These are phyloP conservation scores for Melanomma pulvis-pyrius DNA, from an alignment of 495 filamentous ascomycete species.

Conservation along the genomic window DNA sequence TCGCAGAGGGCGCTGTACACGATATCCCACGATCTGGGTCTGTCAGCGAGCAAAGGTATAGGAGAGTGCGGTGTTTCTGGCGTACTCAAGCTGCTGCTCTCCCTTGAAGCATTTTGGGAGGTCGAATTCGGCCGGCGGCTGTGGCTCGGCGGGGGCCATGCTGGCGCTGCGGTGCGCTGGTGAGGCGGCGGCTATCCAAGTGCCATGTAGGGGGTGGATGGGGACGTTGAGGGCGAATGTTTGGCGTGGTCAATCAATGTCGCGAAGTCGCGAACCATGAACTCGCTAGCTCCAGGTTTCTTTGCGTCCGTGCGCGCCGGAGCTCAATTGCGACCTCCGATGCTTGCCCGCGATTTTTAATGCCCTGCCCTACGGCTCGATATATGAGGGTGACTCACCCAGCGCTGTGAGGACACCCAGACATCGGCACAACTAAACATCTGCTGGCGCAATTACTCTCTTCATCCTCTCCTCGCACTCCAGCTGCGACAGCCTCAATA, in stretches of 20 bases:
- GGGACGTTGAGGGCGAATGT: background rate
- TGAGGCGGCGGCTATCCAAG: background rate
- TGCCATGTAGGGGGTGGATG: constrained; percentile 22
- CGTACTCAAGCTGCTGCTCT: constrained; percentile 35
- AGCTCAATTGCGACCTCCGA: background rate
- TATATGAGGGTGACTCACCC: constrained; percentile 6
- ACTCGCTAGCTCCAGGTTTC: background rate
- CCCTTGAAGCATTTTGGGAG: constrained; percentile 35
- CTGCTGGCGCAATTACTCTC: background rate
- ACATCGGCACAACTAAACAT: background rate
- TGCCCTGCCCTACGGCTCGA: background rate
- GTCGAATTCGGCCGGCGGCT: constrained; percentile 10
- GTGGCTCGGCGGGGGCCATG: constrained; percentile 30
- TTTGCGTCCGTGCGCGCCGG: background rate
- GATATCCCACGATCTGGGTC: constrained; percentile 72
- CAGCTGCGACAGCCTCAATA: background rate
- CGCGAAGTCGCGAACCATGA: background rate
- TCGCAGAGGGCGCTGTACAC: constrained; percentile 68
- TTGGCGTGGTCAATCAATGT: background rate
- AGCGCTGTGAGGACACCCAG: background rate
- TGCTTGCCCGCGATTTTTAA: background rate
- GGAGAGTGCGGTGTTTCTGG: background rate
- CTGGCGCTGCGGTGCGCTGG: constrained; percentile 33
- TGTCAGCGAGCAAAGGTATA: constrained; percentile 2
- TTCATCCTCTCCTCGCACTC: background rate